phyloP scores from a whole-genome alignment of 345 rosid species.

The Pistacia integerrima region DNA sequence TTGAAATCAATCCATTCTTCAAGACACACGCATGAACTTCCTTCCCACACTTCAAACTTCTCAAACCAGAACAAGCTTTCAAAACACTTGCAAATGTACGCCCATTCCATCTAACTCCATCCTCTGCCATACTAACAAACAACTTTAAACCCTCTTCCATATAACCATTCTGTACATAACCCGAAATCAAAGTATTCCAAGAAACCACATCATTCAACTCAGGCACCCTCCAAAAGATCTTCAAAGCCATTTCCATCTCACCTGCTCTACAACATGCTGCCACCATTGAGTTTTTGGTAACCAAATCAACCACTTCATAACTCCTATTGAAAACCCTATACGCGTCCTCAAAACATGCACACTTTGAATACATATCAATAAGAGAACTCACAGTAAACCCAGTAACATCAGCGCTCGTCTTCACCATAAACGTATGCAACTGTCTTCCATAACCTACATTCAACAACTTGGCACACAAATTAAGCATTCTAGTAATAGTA shows the following conservation, averaged over 20 bases:
- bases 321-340: slow-evolving; percentile 41
- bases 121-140: slow-evolving; percentile 58
- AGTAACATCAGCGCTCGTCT: slow-evolving; percentile 56
- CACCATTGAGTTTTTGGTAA: too few relatives aligned
- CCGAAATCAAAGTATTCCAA: slow-evolving; percentile 77
- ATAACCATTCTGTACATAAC: slow-evolving; percentile 55
- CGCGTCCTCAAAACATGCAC: slow-evolving; percentile 55
- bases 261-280: too few relatives aligned
- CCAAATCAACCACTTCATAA: too few relatives aligned
- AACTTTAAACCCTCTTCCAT: slow-evolving; percentile 53
- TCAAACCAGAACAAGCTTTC: slow-evolving; percentile 54
- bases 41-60: slow-evolving; percentile 54
- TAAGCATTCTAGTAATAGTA: slow-evolving; percentile 64
- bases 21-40: slow-evolving; percentile 68
- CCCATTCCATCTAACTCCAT: slow-evolving; percentile 58
- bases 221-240: too few relatives aligned
- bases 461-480: slow-evolving; percentile 55
- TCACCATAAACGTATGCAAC: slow-evolving; percentile 69
- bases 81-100: slow-evolving; percentile 58
- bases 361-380: slow-evolving; percentile 83
- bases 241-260: too few relatives aligned
- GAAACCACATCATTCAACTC: slow-evolving; percentile 29
- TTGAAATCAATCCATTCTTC: slow-evolving; percentile 48
- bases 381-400: slow-evolving; percentile 73
- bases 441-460: slow-evolving; percentile 47